Evolutionary conservation across 2,329 filamentous ascomycete species (phyloP), one percentile per base, ranked within the genome.

Genomic region (Aspergillus uvarum): DNA sequence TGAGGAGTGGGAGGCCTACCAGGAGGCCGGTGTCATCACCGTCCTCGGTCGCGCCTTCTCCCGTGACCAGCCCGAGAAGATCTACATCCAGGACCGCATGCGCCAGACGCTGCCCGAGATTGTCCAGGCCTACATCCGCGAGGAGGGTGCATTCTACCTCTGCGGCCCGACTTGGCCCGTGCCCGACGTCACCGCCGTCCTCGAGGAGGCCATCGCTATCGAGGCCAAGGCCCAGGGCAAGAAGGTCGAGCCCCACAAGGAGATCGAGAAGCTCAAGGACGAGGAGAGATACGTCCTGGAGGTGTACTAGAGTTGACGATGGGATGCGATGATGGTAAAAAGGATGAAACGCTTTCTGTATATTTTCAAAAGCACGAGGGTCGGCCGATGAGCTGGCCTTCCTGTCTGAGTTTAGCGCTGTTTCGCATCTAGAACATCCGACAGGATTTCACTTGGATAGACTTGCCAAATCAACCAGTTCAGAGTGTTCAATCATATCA

Each of bases 41-140:
- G 85, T 96, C 47, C 86, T 99, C 54, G 95, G 95, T 55, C 87
- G 91, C 54, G 95, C 95, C 48, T 99, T 99, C 83, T 96, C 91
- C 60, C 89, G 95, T 74, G 95, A 99, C 75, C 95, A 99, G 84
- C 90, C 91, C 16, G 85, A 97, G 81, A 99, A 99, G 87, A 96
- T 99, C 66, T 99, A 99, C 80, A 99, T 99, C 73, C 95, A 99
- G 82, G 95, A 99, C 76, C 87, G 93, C 67, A 99, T 99, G 95
- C 85, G 95, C 59, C 85, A 98, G 84, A 92, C 89, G 0, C 80
- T 98, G 61, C 80, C 82, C 49, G 88, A 95, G 63, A 96, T 99
- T 65, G 84, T 92, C 60, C 82, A 92, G 77, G 90, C 92, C 0
- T 98, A 98, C 76, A 86, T 97, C 66, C 82, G 88, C 71, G 87